Conservation (phyloP, 2,329 filamentous ascomycete species). For the Diaporthe citriasiana region DNA sequence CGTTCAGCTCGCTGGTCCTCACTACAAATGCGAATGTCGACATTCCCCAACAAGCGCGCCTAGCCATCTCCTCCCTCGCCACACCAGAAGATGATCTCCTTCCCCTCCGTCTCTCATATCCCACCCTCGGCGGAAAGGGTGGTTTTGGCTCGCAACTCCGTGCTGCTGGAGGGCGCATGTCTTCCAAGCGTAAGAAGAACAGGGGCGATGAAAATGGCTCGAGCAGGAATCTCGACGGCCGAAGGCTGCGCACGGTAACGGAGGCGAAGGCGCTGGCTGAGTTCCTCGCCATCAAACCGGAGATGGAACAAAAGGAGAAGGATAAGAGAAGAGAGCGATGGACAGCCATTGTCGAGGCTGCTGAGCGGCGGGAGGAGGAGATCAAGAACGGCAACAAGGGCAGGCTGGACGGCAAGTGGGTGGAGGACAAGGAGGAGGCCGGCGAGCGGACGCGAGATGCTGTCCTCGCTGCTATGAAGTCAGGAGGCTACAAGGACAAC, state of each 20-base stretch:
- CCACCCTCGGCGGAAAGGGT: conserved; percentile 93
- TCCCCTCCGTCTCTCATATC: conserved; percentile 83
- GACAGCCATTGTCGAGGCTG: conserved; percentile 88
- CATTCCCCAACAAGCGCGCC: conserved; percentile 67
- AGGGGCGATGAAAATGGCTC: conserved; percentile 89
- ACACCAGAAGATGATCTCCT: conserved; percentile 76
- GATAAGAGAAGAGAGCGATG: conserved; percentile 87
- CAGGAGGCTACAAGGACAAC: conserved; percentile 74
- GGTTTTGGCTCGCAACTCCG: conserved; percentile 98
- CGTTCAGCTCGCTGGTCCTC: conserved; percentile 73
- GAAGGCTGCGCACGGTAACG: conserved; percentile 89
- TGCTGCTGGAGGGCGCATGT: conserved; percentile 98
- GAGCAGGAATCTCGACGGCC: conserved; percentile 92
- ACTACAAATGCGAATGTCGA: conserved; percentile 86
- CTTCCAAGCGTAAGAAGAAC: conserved; percentile 88
- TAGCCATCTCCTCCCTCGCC: conserved; percentile 72
- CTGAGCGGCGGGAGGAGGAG: conserved; percentile 87
- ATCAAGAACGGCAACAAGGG: conserved; percentile 80
- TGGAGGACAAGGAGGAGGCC: conserved; percentile 93
- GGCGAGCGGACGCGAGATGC: conserved; percentile 86
- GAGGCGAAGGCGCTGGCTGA: conserved; percentile 97
- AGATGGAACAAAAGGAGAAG: conserved; percentile 96
- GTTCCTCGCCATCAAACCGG: conserved; percentile 94
- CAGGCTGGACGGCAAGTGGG: conserved; percentile 89
- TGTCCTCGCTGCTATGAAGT: conserved; percentile 78